Conservation (phyloP, 169 alveolate genomes). For the Besnoitia besnoiti region DNA sequence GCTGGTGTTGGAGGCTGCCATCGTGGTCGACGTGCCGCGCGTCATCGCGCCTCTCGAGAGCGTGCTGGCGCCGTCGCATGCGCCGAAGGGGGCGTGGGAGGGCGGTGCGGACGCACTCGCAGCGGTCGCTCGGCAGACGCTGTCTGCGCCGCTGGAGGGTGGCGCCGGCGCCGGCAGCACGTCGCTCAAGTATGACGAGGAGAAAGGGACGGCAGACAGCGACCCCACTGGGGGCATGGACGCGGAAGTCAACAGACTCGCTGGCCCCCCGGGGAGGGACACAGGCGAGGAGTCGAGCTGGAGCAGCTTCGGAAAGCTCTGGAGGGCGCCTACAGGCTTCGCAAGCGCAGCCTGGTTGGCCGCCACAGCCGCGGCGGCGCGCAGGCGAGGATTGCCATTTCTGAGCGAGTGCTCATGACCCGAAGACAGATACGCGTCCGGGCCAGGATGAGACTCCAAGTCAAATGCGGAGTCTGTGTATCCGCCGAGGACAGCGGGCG, state of each 20-base stretch:
- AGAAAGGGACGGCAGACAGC: not conserved
- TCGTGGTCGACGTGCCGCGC: not conserved
- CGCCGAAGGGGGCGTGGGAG: not conserved
- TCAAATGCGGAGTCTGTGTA: not conserved
- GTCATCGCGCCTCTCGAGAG: conserved; percentile 18
- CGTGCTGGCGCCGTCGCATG: not conserved
- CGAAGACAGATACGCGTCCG: not conserved
- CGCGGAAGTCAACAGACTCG: not conserved
- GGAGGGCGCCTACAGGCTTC: not conserved
- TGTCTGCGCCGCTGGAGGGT: too few relatives aligned
- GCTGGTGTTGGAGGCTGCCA: conserved; percentile 6
- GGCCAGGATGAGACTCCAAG: not conserved
- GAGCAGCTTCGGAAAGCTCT: not conserved
- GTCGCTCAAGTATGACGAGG: not conserved
- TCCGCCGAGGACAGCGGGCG: conserved; percentile 11
- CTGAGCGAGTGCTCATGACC: not conserved
- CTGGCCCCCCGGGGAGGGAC: too few relatives aligned
- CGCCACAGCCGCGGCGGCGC: not conserved
- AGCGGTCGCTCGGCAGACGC: not conserved
- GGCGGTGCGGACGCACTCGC: not conserved
- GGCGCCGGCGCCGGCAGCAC: not conserved
- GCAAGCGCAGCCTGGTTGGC: not conserved
- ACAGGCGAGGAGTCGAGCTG: not conserved
- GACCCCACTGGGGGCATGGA: not conserved
- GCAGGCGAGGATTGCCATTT: not conserved